These are phyloP conservation scores for Discostella stelligeroides DNA, from an alignment of 108 stramenopile species.

Conservation along the genomic window DNA sequence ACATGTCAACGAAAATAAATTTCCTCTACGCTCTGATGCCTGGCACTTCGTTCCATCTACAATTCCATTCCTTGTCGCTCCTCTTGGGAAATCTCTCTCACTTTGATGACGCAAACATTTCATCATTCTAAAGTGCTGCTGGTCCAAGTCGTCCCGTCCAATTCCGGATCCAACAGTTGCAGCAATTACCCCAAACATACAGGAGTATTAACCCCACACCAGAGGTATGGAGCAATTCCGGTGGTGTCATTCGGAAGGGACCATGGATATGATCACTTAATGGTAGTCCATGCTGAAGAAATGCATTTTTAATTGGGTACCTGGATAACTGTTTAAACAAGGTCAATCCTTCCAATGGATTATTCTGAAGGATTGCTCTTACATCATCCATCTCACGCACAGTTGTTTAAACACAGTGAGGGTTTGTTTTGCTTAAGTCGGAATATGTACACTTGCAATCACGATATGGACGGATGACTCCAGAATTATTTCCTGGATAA, in stretches of 20 bases:
- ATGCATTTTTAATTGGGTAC: background rate
- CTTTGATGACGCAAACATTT: background rate
- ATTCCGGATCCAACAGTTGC: background rate
- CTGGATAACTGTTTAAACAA: background rate
- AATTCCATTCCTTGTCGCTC: background rate
- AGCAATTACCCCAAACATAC: background rate
- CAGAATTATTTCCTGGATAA: no score
- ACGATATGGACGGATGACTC: background rate
- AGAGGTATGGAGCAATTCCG: constrained; percentile 7
- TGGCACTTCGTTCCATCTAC: no score
- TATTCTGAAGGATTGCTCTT: background rate
- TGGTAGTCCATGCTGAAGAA: background rate
- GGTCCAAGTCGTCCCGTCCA: background rate
- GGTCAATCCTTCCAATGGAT: background rate
- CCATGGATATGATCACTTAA: background rate
- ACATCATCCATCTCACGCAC: background rate
- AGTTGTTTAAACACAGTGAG: background rate
- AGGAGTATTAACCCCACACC: background rate
- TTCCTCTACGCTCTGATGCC: background rate
- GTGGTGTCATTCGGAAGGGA: background rate
- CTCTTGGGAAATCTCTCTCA: background rate
- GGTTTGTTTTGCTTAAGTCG: background rate
- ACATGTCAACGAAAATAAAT: constrained; percentile 4
- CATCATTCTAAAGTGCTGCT: background rate
- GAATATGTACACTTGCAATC: background rate